Conservation (phyloP, 345 rosid species). For the Corymbia maculata region DNA sequence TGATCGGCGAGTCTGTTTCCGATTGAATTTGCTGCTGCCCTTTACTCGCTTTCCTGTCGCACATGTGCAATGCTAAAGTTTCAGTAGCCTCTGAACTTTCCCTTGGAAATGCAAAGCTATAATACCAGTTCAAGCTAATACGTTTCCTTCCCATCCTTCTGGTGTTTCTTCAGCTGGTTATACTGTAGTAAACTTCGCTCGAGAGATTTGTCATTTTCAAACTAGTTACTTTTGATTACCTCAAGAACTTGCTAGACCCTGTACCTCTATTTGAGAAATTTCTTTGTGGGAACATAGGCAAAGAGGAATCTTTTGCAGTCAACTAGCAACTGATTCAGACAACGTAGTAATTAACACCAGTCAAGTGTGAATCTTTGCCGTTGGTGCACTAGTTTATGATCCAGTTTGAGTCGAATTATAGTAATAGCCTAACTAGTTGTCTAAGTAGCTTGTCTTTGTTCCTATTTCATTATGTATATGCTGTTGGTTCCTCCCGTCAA, state of each 20-base stretch:
- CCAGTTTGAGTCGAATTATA: background rate
- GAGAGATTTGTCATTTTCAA: background rate
- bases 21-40: background rate
- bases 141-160: background rate
- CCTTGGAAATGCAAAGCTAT: background rate
- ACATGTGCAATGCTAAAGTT: background rate
- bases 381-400: background rate
- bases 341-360: background rate
- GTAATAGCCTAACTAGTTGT: background rate
- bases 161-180: background rate
- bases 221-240: background rate
- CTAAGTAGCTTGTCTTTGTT: background rate
- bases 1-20: background rate
- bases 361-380: background rate
- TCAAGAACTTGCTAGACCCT: background rate
- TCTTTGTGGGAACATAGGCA: background rate
- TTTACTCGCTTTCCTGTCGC: background rate
- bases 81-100: background rate
- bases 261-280: background rate
- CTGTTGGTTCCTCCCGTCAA: background rate
- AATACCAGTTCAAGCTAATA: background rate
- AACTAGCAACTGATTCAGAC: background rate
- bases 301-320: background rate
- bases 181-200: background rate
- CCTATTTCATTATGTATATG: background rate